A percentile compares a stretch with the other conserved stretches of the same genome.
phyloP scores from a whole-genome alignment of 805 yeast genomes.

The Lachancea mirantina region DNA sequence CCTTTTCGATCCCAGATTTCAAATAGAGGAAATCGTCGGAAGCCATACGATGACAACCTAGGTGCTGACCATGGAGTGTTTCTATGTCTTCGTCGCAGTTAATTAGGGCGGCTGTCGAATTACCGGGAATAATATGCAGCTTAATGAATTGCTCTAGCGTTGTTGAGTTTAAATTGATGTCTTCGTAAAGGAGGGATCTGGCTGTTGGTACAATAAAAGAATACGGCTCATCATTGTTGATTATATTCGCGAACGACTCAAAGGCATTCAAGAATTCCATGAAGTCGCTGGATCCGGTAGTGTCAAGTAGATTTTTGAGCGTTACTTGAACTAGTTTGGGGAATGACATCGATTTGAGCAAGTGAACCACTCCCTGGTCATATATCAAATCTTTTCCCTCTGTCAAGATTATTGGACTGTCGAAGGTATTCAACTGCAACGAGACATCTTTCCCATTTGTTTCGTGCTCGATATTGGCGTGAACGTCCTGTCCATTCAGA shows the following conservation, averaged over 20 bases:
- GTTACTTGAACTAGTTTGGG: constrained; percentile 52
- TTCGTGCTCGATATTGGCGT: constrained; percentile 7
- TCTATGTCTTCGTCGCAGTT: constrained; percentile 41
- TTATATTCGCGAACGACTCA: constrained; percentile 37
- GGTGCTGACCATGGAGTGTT: constrained; percentile 38
- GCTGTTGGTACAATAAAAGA: constrained; percentile 72
- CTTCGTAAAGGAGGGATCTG: constrained; percentile 46
- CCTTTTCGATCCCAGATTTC: constrained; percentile 45
- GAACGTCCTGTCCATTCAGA: constrained; percentile 17
- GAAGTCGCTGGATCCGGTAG: constrained; percentile 45
- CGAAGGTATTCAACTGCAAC: constrained; percentile 16
- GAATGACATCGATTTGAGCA: constrained; percentile 47
- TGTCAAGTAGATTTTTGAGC: constrained; percentile 46
- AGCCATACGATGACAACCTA: constrained; percentile 39
- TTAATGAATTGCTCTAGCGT: constrained; percentile 49
- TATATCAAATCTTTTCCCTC: constrained; percentile 61
- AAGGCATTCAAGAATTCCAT: constrained; percentile 39
- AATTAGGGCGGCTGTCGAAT: constrained; percentile 40
- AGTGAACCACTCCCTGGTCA: constrained; percentile 79
- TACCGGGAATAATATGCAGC: constrained; percentile 62
- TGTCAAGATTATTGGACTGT: constrained; percentile 17
- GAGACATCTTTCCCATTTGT: constrained; percentile 4
- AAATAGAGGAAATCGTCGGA: constrained; percentile 34
- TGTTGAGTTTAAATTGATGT: constrained; percentile 38
- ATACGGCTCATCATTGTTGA: constrained; percentile 36